Percentiles rank a stretch among this genome's conserved stretches.
phyloP scores from a whole-genome alignment of 1,139 yeast species.

The Suhomyces maxii region DNA sequence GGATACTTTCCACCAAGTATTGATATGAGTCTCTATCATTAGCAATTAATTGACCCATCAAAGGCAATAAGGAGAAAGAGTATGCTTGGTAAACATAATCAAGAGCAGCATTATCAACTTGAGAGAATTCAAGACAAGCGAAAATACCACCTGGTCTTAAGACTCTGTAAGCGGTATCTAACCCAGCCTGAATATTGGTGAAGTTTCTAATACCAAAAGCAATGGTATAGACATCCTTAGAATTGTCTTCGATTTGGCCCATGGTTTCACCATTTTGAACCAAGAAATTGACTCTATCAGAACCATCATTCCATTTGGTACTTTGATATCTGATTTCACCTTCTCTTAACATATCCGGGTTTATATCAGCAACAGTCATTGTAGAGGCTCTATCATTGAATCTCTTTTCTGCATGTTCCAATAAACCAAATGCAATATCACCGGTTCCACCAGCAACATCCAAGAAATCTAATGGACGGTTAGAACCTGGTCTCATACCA shows the following conservation, averaged over 20 bases:
- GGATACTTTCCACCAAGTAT: conserved; percentile 90
- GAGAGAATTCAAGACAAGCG: conserved; percentile 93
- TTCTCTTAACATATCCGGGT: conserved; percentile 92
- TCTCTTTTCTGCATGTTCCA: conserved; percentile 83
- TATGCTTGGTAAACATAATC: conserved; percentile 82
- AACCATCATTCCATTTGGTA: conserved; percentile 53
- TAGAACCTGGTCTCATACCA: conserved; percentile 86
- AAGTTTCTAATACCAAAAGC: conserved; percentile 98
- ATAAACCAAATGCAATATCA: conserved; percentile 92
- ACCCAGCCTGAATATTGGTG: conserved; percentile 90
- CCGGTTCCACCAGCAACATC: conserved; percentile 99
- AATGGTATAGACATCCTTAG: conserved; percentile 93
- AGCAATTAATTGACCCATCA: conserved; percentile 94
- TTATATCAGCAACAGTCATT: conserved; percentile 93
- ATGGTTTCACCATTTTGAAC: conserved; percentile 93
- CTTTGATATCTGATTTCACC: conserved; percentile 74
- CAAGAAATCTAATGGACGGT: conserved; percentile 74
- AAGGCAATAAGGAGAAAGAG: conserved; percentile 83
- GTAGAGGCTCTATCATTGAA: conserved; percentile 74
- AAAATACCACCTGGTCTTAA: conserved; percentile 98
- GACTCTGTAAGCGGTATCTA: conserved; percentile 90
- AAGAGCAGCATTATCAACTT: conserved; percentile 77
- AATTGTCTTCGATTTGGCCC: conserved; percentile 79
- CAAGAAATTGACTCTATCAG: conserved; percentile 68
- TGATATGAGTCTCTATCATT: conserved; percentile 95